Conservation (phyloP, 352 stramenopile genomes). For the Elongisporangium senticosum region DNA sequence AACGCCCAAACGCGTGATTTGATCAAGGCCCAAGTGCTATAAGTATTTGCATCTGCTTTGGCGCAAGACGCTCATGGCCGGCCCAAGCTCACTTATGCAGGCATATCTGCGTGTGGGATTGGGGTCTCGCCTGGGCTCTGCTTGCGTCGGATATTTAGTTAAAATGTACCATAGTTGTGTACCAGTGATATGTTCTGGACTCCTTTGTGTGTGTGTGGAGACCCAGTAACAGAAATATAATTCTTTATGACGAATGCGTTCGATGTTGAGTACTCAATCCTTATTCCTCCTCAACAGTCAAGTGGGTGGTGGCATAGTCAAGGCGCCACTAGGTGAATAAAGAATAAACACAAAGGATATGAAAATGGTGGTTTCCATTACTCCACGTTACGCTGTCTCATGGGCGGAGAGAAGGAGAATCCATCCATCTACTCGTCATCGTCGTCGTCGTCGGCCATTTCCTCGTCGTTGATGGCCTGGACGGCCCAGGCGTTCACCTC, state of each 20-base stretch:
- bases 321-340: background rate
- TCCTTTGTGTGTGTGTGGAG: background rate
- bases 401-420: background rate
- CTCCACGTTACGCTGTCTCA: slow-evolving; percentile 1
- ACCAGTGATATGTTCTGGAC: background rate
- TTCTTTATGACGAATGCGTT: background rate
- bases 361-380: background rate
- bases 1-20: background rate
- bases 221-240: background rate
- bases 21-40: background rate
- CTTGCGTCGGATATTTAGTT: background rate
- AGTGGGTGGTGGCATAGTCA: too few relatives aligned
- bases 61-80: background rate
- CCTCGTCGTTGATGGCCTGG: slow-evolving; percentile 83
- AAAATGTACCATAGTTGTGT: background rate
- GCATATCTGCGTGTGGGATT: background rate
- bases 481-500: slow-evolving; percentile 81
- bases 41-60: background rate
- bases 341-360: background rate
- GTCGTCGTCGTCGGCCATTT: slow-evolving; percentile 86
- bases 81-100: background rate
- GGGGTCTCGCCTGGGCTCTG: background rate
- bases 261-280: background rate
- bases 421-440: slow-evolving; percentile 47
- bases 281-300: background rate